Conservation (phyloP, 257 asterid species). For the Thymus mandschuricus region DNA sequence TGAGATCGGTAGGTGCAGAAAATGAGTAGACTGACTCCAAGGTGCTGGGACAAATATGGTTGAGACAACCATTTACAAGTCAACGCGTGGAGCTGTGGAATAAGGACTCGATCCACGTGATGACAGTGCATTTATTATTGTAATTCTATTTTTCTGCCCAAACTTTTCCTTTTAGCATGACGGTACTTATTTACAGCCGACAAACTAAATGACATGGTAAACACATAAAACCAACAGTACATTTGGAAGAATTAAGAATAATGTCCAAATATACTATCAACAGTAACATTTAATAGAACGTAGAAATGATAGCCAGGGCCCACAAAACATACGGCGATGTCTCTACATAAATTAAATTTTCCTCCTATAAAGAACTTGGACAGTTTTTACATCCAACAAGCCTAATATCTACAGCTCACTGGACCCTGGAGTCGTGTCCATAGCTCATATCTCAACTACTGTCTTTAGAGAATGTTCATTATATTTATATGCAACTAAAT, state of each 20-base stretch:
- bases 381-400: constrained; percentile 6
- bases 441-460: not conserved
- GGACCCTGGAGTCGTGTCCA: not conserved
- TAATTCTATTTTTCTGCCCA: not conserved
- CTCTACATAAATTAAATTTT: not conserved
- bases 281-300: not conserved
- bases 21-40: not conserved
- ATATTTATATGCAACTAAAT: not conserved
- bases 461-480: not conserved
- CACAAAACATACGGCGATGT: not conserved
- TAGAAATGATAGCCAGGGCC: not conserved
- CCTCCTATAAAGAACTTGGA: not conserved
- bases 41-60: not conserved
- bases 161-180: not conserved
- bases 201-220: not conserved
- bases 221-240: constrained; percentile 16
- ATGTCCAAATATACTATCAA: not conserved
- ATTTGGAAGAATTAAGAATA: not conserved
- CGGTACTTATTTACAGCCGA: not conserved
- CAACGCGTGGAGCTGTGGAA: not conserved
- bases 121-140: not conserved
- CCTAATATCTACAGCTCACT: not conserved
- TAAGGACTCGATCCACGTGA: not conserved
- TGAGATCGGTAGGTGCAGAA: not conserved
- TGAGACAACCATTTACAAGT: not conserved